A percentile compares a stretch with the other conserved stretches of the same genome.
phyloP scores from a whole-genome alignment of 257 asterid genomes.

The Oldenlandia corymbosa region DNA sequence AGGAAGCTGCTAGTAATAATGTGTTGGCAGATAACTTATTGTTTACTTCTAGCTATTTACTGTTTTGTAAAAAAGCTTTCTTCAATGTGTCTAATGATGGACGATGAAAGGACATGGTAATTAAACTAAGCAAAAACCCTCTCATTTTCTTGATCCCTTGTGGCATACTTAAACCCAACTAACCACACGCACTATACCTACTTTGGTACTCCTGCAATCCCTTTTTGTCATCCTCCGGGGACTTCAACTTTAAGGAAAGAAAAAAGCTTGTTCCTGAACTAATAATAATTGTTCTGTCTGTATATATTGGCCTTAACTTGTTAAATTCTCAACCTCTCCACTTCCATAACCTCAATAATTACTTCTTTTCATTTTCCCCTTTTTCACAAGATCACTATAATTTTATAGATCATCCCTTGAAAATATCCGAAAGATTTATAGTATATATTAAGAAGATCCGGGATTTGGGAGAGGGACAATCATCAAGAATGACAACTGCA shows the following conservation, averaged over 20 bases:
- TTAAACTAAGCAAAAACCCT: conserved; percentile 31
- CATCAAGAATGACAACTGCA: conserved; percentile 46
- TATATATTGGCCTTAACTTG: no score
- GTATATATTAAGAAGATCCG: no score
- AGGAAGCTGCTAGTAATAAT: no score
- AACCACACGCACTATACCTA: conserved; percentile 52
- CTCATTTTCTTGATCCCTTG: conserved; percentile 33
- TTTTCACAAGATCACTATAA: not conserved
- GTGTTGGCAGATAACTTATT: not conserved
- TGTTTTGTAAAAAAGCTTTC: not conserved
- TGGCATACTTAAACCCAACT: conserved; percentile 43
- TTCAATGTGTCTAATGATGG: conserved; percentile 22
- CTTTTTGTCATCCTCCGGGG: conserved; percentile 22
- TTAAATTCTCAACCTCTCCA: conserved; percentile 24
- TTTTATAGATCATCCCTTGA: not conserved
- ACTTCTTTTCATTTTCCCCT: not conserved
- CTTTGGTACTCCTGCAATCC: conserved; percentile 11
- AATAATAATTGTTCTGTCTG: no score
- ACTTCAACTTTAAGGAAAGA: conserved; percentile 55
- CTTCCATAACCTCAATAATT: conserved; percentile 4
- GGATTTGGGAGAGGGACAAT: no score
- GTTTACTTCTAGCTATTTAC: not conserved
- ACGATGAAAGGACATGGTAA: conserved; percentile 28
- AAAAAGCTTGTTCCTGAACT: conserved; percentile 20
- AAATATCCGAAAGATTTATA: not conserved